A percentile compares a stretch with the other conserved stretches of the same genome.
These are phyloP conservation scores for Candolleomyces efflorescens DNA, from an alignment of 768 basidiomycete species.

Conservation along the genomic window DNA sequence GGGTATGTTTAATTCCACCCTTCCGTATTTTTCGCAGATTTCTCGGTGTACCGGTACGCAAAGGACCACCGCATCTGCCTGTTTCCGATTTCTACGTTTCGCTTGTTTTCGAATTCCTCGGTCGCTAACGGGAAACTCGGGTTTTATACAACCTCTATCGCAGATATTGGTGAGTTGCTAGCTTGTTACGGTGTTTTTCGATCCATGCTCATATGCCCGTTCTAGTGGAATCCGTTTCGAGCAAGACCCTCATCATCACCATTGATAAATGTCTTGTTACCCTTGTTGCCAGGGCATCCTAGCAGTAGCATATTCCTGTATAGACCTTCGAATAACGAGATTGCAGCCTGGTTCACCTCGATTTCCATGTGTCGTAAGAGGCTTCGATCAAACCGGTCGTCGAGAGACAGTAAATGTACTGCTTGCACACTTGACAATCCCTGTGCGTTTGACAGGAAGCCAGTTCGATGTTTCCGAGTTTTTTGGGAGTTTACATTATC, in stretches of 20 bases:
- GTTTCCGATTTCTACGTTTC: background rate
- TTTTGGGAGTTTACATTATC: background rate
- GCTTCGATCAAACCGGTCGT: background rate
- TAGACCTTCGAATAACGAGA: slow-evolving; percentile 1
- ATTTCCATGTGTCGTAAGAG: no score
- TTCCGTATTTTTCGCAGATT: background rate
- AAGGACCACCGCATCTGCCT: background rate
- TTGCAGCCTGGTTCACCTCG: slow-evolving; percentile 4
- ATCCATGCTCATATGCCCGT: slow-evolving; percentile 4
- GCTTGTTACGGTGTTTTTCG: slow-evolving; percentile 1
- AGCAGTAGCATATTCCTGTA: background rate
- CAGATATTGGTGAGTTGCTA: slow-evolving; percentile 34
- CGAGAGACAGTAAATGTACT: no score
- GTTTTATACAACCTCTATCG: background rate
- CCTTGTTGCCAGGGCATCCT: background rate
- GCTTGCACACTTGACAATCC: background rate
- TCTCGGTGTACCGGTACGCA: background rate
- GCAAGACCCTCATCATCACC: slow-evolving; percentile 78
- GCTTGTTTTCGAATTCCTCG: background rate
- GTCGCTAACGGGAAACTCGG: background rate
- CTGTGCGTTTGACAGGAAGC: background rate
- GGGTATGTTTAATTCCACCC: slow-evolving; percentile 57
- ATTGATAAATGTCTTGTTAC: slow-evolving; percentile 31
- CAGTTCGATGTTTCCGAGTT: background rate
- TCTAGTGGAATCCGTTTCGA: slow-evolving; percentile 85